Evolutionary conservation across 1,284 basidiomycete genomes (phyloP).

Genomic region (Puccinia polysora): DNA sequence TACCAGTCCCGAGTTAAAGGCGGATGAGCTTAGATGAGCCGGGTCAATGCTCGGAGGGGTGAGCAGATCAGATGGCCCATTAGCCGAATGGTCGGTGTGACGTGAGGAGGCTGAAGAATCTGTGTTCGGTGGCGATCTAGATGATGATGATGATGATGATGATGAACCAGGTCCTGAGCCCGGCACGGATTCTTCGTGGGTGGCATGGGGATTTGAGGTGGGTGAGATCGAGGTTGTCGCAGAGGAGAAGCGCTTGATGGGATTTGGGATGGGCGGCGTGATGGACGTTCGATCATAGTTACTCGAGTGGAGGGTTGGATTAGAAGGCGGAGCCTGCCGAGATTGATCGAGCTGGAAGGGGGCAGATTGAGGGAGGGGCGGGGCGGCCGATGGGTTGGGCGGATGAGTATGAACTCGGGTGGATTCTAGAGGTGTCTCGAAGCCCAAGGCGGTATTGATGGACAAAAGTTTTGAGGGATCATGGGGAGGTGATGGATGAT

Average conservation of each 20-base stretch:
- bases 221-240: slow-evolving; percentile 10
- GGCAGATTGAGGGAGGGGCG: neutral
- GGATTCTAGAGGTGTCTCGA: slow-evolving; percentile 12
- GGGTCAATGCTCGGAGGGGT: slow-evolving; percentile 6
- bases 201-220: neutral
- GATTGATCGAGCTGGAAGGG: slow-evolving; percentile 13
- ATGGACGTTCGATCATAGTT: slow-evolving; percentile 1
- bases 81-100: slow-evolving; percentile 28
- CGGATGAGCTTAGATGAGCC: neutral
- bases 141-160: no score
- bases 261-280: neutral
- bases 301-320: neutral
- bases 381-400: neutral
- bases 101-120: slow-evolving; percentile 23
- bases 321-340: neutral
- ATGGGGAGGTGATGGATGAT: slow-evolving; percentile 3
- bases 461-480: slow-evolving; percentile 13
- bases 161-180: slow-evolving; percentile 22
- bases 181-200: neutral
- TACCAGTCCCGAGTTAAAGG: neutral
- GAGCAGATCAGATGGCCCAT: no score
- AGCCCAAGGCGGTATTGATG: slow-evolving; percentile 8
- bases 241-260: slow-evolving; percentile 14
- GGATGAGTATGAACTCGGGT: neutral
- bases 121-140: slow-evolving; percentile 11